Conservation (phyloP, 345 rosid species). For the sweet orange (Citrus sinensis) region DVS_A1.0 CM039166.1:13811501-13812000, state of each 20-base stretch:
- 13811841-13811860: neutral
- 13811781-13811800: constrained; percentile 24
- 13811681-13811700: constrained; percentile 27
- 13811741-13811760: constrained; percentile 39
- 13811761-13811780: constrained; percentile 31
- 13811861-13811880: neutral
- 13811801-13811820: neutral
- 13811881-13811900: neutral
- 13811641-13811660: constrained; percentile 13
- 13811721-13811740: constrained; percentile 35
- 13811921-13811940: neutral
- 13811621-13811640: constrained; percentile 6
- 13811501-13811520: no score
- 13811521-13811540: no score
- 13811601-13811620: neutral
- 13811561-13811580: neutral
- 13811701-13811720: constrained; percentile 38
- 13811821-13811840: neutral
- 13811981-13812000: constrained; percentile 16
- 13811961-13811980: neutral
- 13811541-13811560: no score
- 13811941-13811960: neutral
- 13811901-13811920: neutral
- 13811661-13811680: constrained; percentile 42
- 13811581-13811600: neutral